These are phyloP conservation scores for Sarcocystis neurona DNA, from an alignment of 169 alveolate species.

Conservation along the genomic window DNA sequence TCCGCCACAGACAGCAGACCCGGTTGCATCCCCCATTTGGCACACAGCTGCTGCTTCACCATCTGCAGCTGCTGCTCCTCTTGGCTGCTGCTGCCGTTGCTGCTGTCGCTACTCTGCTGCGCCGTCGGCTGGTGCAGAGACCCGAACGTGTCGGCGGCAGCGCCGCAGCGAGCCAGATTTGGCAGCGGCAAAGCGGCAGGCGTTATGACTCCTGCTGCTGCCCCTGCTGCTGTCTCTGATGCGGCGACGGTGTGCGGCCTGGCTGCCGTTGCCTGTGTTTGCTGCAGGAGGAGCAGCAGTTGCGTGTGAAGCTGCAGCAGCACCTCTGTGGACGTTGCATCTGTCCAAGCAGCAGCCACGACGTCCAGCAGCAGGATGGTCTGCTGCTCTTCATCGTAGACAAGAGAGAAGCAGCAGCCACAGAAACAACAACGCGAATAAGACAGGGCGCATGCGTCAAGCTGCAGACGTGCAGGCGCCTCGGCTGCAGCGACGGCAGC, in stretches of 20 bases:
- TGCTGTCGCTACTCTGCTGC: background rate
- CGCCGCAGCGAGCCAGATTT: background rate
- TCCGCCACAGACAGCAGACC: background rate
- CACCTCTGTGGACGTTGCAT: background rate
- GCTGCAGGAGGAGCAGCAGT: background rate
- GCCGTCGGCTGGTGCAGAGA: background rate
- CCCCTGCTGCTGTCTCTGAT: no score
- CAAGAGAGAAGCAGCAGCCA: background rate
- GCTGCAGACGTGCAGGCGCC: background rate
- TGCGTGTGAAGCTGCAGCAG: background rate
- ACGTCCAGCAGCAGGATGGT: background rate
- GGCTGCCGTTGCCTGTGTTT: background rate
- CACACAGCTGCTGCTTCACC: background rate
- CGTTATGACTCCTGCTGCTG: no score
- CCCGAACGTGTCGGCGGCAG: background rate
- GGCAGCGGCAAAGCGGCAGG: background rate
- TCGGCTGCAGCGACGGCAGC: background rate
- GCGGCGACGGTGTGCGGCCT: no score
- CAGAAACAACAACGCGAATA: background rate
- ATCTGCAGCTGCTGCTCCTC: no score
- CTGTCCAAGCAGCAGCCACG: conserved; percentile 3
- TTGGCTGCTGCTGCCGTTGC: no score
- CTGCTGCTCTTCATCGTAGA: conserved; percentile 8
- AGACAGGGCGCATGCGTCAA: background rate
- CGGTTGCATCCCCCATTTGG: background rate